These are phyloP conservation scores for Quercus tomentella DNA, from an alignment of 331 rosid species.

Conservation along the genomic window DNA sequence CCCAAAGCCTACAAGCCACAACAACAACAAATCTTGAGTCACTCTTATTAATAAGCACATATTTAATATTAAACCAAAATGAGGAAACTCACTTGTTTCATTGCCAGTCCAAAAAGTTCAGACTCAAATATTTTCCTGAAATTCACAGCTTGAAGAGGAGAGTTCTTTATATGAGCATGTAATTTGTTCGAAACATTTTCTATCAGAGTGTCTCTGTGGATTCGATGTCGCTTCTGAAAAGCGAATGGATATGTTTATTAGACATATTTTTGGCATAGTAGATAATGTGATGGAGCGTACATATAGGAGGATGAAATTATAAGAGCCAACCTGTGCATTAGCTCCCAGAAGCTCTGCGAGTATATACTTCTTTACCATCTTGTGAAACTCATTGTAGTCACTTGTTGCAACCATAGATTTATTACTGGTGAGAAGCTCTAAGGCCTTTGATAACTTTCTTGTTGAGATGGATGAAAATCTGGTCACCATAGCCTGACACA, in stretches of 20 bases:
- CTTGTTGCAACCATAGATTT: slow-evolving; percentile 91
- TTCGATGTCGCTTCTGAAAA: slow-evolving; percentile 70
- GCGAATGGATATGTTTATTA: not conserved
- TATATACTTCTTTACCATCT: slow-evolving; percentile 52
- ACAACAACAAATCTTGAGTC: not conserved
- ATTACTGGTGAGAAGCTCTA: slow-evolving; percentile 55
- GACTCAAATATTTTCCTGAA: slow-evolving; percentile 58
- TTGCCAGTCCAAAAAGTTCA: slow-evolving; percentile 69
- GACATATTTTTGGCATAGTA: not conserved
- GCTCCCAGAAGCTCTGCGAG: slow-evolving; percentile 62
- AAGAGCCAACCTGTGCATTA: slow-evolving; percentile 67
- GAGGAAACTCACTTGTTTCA: slow-evolving; percentile 62
- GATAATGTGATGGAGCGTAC: not conserved
- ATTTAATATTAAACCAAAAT: not conserved
- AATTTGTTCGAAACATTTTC: slow-evolving; percentile 46
- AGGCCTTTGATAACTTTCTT: slow-evolving; percentile 69
- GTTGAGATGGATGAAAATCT: slow-evolving; percentile 74
- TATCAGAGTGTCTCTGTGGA: slow-evolving; percentile 54
- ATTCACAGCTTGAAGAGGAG: slow-evolving; percentile 45
- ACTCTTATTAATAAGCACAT: not conserved
- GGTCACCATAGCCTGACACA: slow-evolving; percentile 83
- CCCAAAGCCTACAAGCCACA: slow-evolving; percentile 65
- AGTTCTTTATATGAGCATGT: slow-evolving; percentile 38
- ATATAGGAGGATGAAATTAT: too few species aligned
- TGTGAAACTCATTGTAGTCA: slow-evolving; percentile 87